Conservation (phyloP, 228 moss, liverwort and hornwort species). For the Sphagnum fallax region DNA sequence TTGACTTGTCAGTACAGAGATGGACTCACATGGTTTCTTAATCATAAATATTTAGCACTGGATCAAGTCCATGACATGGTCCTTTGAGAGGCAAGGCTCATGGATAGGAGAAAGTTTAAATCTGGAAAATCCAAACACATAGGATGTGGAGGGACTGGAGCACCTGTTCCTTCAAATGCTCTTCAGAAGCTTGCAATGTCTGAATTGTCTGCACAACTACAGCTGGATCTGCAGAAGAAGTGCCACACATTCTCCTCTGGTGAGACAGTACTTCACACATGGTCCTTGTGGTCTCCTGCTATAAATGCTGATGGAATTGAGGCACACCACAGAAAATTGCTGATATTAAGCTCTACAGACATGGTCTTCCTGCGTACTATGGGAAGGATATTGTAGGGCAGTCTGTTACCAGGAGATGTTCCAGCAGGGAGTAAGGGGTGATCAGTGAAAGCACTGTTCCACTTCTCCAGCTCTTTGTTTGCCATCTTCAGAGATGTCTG, state of each 20-base stretch:
- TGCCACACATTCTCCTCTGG: background rate
- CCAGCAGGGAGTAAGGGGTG: slow-evolving; percentile 51
- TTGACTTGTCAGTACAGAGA: background rate
- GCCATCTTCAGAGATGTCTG: slow-evolving; percentile 55
- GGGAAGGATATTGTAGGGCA: background rate
- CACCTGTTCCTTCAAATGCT: slow-evolving; percentile 77
- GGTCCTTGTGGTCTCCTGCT: no score
- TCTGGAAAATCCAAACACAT: background rate
- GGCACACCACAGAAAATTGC: no score
- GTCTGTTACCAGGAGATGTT: slow-evolving; percentile 48
- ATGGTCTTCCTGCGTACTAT: no score
- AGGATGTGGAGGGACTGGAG: background rate
- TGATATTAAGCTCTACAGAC: no score
- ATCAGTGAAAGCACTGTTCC: slow-evolving; percentile 56
- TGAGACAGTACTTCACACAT: background rate
- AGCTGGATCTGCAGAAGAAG: slow-evolving; percentile 61
- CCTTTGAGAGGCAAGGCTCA: background rate
- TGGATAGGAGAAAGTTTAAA: background rate
- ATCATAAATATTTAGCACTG: no score
- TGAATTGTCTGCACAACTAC: slow-evolving; percentile 71
- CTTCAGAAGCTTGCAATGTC: slow-evolving; percentile 68
- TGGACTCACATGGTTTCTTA: no score
- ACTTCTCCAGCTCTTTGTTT: slow-evolving; percentile 65
- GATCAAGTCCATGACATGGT: background rate
- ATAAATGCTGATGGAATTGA: no score